Percentiles rank a stretch among this genome's conserved stretches.
Evolutionary conservation across 805 yeast species (phyloP).

Genomic region (Candida odintsovae): DNA sequence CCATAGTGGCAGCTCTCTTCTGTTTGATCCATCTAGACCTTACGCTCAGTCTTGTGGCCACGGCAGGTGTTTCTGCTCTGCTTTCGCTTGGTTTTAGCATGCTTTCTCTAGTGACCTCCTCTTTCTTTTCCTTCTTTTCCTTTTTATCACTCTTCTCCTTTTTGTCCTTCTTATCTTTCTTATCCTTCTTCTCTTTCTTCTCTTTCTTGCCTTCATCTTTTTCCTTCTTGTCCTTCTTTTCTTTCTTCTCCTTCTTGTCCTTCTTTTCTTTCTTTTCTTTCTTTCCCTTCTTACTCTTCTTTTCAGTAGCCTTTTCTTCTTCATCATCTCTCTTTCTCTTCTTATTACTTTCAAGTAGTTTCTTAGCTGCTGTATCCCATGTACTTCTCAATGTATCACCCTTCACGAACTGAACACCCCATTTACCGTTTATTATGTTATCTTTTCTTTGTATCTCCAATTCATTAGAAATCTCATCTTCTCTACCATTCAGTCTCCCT

Average conservation of each 20-base stretch:
- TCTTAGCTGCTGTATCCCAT: constrained; percentile 59
- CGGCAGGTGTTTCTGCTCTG: constrained; percentile 27
- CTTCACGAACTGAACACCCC: constrained; percentile 83
- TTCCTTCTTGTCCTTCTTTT: constrained; percentile 22
- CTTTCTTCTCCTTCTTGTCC: constrained; percentile 25
- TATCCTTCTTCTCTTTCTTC: constrained; percentile 23
- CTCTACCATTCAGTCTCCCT: constrained; percentile 86
- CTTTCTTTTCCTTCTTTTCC: constrained; percentile 25
- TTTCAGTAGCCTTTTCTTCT: constrained; percentile 12
- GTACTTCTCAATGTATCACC: constrained; percentile 84
- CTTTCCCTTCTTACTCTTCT: constrained; percentile 23
- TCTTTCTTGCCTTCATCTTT: constrained; percentile 23
- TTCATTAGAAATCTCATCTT: constrained; percentile 56
- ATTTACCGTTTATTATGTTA: constrained; percentile 71
- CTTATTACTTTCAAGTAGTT: constrained; percentile 26
- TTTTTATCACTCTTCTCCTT: constrained; percentile 24
- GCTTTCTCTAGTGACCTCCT: constrained; percentile 33
- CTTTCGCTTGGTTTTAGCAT: constrained; percentile 35
- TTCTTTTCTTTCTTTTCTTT: constrained; percentile 24
- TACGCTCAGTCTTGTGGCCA: constrained; percentile 58
- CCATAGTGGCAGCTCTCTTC: constrained; percentile 88
- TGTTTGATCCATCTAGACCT: constrained; percentile 86
- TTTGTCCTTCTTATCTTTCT: constrained; percentile 27
- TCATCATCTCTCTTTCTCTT: constrained; percentile 25
- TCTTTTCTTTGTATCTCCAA: constrained; percentile 64